phyloP scores from a whole-genome alignment of 208 protist genomes.

The Wallacemonas sp. region DNA sequence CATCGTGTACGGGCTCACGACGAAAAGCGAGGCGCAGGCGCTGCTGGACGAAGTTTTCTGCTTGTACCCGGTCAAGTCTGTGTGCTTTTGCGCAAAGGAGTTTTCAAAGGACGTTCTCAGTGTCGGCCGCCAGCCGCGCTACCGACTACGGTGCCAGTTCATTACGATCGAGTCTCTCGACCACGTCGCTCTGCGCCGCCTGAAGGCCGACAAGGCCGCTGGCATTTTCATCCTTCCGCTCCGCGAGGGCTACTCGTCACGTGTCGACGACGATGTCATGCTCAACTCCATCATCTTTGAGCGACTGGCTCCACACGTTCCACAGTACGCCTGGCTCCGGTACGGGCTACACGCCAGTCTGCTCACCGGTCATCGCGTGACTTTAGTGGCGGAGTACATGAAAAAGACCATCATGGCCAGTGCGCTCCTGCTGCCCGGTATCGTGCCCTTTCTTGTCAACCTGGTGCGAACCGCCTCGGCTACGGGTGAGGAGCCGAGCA shows the following conservation, averaged over 20 bases:
- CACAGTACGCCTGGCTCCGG: slow-evolving; percentile 81
- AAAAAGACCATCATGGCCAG: slow-evolving; percentile 84
- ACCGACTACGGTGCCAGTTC: slow-evolving; percentile 74
- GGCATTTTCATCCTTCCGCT: slow-evolving; percentile 77
- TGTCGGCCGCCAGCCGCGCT: slow-evolving; percentile 77
- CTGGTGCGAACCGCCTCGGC: slow-evolving; percentile 71
- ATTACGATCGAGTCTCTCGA: slow-evolving; percentile 64
- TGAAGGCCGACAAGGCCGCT: slow-evolving; percentile 59
- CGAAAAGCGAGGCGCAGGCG: slow-evolving; percentile 63
- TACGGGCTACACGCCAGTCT: slow-evolving; percentile 78
- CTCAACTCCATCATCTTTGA: slow-evolving; percentile 80
- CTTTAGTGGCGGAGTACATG: slow-evolving; percentile 78
- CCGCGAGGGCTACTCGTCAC: slow-evolving; percentile 61
- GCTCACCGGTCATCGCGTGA: slow-evolving; percentile 49
- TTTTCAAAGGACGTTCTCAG: slow-evolving; percentile 62
- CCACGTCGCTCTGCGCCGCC: slow-evolving; percentile 49
- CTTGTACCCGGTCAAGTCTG: slow-evolving; percentile 80
- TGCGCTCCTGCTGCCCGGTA: slow-evolving; percentile 75
- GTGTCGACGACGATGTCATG: slow-evolving; percentile 85
- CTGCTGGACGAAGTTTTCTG: slow-evolving; percentile 85
- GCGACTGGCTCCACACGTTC: slow-evolving; percentile 58
- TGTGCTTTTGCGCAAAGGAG: slow-evolving; percentile 83
- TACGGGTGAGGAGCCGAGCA: slow-evolving; percentile 38
- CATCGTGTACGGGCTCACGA: slow-evolving; percentile 79
- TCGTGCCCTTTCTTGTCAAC: slow-evolving; percentile 86